phyloP scores from a whole-genome alignment of 495 filamentous ascomycete genomes.

The Astrothelium subdiscretum region DNA sequence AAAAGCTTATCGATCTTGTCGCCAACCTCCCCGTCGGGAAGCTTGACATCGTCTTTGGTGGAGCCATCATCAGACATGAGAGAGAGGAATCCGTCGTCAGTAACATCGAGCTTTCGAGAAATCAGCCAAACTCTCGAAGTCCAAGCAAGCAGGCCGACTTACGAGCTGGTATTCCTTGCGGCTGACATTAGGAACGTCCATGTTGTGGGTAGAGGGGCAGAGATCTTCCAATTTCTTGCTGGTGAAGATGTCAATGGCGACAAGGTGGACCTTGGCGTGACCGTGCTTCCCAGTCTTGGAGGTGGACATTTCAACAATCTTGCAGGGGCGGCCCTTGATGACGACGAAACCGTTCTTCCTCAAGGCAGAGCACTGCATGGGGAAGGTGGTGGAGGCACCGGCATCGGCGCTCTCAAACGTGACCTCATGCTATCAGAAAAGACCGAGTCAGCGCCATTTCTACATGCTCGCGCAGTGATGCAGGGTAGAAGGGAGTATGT shows the following conservation, averaged over 20 bases:
- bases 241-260: conserved; percentile 97
- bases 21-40: conserved; percentile 80
- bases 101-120: conserved; percentile 84
- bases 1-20: conserved; percentile 69
- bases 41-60: conserved; percentile 88
- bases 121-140: too few relatives aligned
- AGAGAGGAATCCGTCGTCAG: conserved; percentile 82
- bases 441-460: not conserved
- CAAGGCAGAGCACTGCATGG: conserved; percentile 98
- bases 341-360: conserved; percentile 97
- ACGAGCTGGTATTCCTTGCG: conserved; percentile 90
- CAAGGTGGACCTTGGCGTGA: conserved; percentile 98
- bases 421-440: conserved; percentile 60
- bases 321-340: conserved; percentile 97
- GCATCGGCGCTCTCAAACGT: conserved; percentile 88
- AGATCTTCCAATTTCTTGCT: conserved; percentile 99
- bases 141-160: too few relatives aligned
- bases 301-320: conserved; percentile 99
- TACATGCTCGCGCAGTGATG: conserved; percentile 9
- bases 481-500: conserved; percentile 4
- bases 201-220: conserved; percentile 99
- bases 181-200: conserved; percentile 91
- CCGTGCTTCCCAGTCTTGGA: conserved; percentile 99
- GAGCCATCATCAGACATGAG: conserved; percentile 72
- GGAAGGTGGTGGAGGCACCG: conserved; percentile 85